Base-by-base conservation (phyloP, 495 filamentous ascomycete genomes). In the Penicillium waksmanii region DNA sequence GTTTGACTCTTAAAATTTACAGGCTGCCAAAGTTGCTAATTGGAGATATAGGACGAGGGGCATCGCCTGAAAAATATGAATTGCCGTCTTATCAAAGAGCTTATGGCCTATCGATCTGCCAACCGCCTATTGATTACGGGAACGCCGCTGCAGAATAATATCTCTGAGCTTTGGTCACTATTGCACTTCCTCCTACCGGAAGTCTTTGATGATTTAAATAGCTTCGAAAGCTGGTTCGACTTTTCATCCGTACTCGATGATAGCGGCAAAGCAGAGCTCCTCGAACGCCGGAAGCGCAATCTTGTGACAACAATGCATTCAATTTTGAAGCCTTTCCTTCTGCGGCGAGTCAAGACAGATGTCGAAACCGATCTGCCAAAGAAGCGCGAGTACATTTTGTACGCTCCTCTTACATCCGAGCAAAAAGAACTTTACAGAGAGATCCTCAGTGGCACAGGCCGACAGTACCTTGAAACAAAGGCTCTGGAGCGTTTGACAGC, bases 41-140 rank as follows among this genome's bases (percentile, higher is more conserved):
- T 6, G 3, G 48, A 23, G 48, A 35, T 31, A 58, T 49, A 88
- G 86, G 95, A 98, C 66, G 95, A 98, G 76, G 95, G 95, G 2
- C 95, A 98, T 70, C 90, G 95, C 6, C 85, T 98, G 79, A 98
- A 98, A 78, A 98, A 98, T 59, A 89, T 96, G 67, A 90, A 98
- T 63, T 95, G 93, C 53, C 89, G 90, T 62, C 83, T 98, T 5
- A 95, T 98, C 63, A 85, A 88, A 47, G 92, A 96, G 57, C 76
- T 98, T 0, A 87, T 93, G 61, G 86, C 87, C 0, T 97, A 97
- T 67, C 87, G 86, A 21, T 97, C 94, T 0, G 90, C 92, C 3
- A 96, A 94, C 56, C 82, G 95, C 48, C 84, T 98, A 0, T 85
- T 98, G 2, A 94, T 98, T 56, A 98, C 95, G 0, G 95, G 95